phyloP scores from a whole-genome alignment of 2,329 filamentous ascomycete species.

The Zymoseptoria brevis region DNA sequence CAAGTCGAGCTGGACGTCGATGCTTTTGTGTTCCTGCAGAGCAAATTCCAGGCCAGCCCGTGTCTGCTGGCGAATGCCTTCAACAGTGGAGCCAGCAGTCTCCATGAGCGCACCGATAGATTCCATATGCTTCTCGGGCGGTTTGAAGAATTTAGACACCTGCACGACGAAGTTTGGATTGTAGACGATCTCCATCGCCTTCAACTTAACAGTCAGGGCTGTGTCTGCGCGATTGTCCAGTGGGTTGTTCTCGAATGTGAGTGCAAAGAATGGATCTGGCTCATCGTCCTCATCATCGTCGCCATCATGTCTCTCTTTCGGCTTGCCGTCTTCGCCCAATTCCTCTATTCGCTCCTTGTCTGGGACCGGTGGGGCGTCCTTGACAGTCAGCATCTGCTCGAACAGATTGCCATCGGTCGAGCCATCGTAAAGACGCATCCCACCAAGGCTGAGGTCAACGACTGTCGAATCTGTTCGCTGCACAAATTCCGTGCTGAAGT shows the following conservation, averaged over 20 bases:
- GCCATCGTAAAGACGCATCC: constrained; percentile 88
- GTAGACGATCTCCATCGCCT: constrained; percentile 94
- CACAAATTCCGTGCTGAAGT: constrained; percentile 82
- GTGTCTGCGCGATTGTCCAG: constrained; percentile 88
- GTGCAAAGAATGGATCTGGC: constrained; percentile 78
- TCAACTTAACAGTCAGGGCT: constrained; percentile 80
- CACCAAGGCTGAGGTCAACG: constrained; percentile 80
- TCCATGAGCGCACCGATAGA: constrained; percentile 95
- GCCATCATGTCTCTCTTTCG: constrained; percentile 35
- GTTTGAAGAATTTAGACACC: constrained; percentile 89
- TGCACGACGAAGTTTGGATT: constrained; percentile 90
- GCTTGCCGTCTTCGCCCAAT: constrained; percentile 40
- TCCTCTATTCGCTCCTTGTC: constrained; percentile 44
- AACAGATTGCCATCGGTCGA: constrained; percentile 87
- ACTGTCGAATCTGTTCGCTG: constrained; percentile 88
- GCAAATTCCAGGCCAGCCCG: constrained; percentile 93
- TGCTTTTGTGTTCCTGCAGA: constrained; percentile 92
- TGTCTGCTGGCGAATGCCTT: constrained; percentile 90
- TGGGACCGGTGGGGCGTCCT: constrained; percentile 62
- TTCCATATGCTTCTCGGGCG: constrained; percentile 95
- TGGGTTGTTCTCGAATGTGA: constrained; percentile 91
- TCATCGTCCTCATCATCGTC: constrained; percentile 39
- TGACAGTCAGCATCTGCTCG: constrained; percentile 91
- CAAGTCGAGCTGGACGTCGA: constrained; percentile 91
- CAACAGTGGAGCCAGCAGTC: constrained; percentile 87